Base-by-base conservation (phyloP, 2,329 filamentous ascomycete genomes). In the Trichoderma sp. region DNA sequence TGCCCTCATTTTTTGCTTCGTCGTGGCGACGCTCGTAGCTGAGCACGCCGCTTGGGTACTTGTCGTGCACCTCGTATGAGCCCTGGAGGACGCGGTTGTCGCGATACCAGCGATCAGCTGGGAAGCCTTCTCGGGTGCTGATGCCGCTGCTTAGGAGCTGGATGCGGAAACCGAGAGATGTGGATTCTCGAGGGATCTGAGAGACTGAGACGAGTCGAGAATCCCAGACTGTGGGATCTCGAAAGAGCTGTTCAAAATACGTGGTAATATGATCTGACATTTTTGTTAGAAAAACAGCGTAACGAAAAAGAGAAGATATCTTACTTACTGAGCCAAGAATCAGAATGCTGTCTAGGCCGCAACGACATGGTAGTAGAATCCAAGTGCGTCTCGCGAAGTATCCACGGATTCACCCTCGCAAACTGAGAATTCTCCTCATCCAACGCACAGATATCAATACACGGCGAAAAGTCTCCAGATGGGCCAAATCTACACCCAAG, bases 141-240 rank as follows among this genome's bases (percentile, higher is more conserved):
- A 61, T 61, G 24, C 29, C 29, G 37, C 40, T 31, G 37, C 40
- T 62, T n/a, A 62, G 59, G 19, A 49, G 47, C 21, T 62, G 59
- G 11, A 62, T 27, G 19, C 59, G 40, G 29, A 62, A 62, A 1
- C 59, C 59, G 33, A 62, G 29, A 3, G 59, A 43, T 35, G 47
- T 61, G n/a, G 47, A 52, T 16, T 62, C 59, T 0, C 43, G 40
- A 0, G 59, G 59, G 7, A 24, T 62, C 29, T 62, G 59, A 10
- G 59, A 35, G n/a, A 62, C 40, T 2, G 59, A 19, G n/a, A 62
- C 47, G 2, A 31, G 21, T 33, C 35, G 29, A 3, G 27, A 49
- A 5, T 62, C 43, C 59, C 43, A 62, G 7, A 29, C 16, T 27
- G 19, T 31, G 5, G 27, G 40, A 19, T 52, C 31, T 1, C 53